A percentile compares a stretch with the other conserved stretches of the same genome.
phyloP scores from a whole-genome alignment of 2,329 filamentous ascomycete genomes.

The Cytospora piceicola region DNA sequence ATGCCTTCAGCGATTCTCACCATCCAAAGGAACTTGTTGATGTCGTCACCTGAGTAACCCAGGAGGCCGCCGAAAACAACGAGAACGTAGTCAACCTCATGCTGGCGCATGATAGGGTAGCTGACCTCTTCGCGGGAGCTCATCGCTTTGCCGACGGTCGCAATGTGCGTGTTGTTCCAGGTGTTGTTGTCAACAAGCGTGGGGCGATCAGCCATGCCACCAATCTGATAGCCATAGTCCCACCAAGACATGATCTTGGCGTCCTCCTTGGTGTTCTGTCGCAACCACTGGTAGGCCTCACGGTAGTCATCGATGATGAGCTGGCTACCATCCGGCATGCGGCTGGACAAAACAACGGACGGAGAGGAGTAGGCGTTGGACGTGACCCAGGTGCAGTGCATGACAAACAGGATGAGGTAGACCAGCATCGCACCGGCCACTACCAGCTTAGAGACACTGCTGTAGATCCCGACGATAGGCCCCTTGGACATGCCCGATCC shows the following conservation, averaged over 20 bases:
- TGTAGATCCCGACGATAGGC: constrained; percentile 84
- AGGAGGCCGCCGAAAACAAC: constrained; percentile 95
- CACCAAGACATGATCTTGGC: constrained; percentile 99
- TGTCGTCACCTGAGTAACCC: constrained; percentile 97
- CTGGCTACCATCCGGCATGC: constrained; percentile 90
- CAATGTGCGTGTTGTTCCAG: constrained; percentile 99
- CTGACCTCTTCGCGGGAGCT: constrained; percentile 96
- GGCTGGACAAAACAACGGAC: constrained; percentile 92
- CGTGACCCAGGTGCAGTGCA: constrained; percentile 99
- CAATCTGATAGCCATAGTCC: constrained; percentile 99
- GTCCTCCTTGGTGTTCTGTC: constrained; percentile 92
- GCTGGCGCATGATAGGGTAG: constrained; percentile 97
- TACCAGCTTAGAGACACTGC: constrained; percentile 75
- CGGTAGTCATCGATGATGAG: constrained; percentile 99
- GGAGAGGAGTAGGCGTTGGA: constrained; percentile 99
- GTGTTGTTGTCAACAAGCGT: constrained; percentile 99
- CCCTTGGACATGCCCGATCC: constrained; percentile 72
- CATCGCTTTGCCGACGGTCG: constrained; percentile 98
- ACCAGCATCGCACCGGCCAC: constrained; percentile 73
- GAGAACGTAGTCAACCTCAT: constrained; percentile 98
- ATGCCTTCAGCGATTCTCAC: constrained; percentile 98
- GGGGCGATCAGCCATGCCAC: constrained; percentile 96
- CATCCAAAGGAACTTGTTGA: constrained; percentile 99
- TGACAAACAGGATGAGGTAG: constrained; percentile 90
- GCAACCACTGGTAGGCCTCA: constrained; percentile 98